A percentile compares a stretch with the other conserved stretches of the same genome.
phyloP scores from a whole-genome alignment of 768 basidiomycete genomes.

The Solioccasus polychromus region DNA sequence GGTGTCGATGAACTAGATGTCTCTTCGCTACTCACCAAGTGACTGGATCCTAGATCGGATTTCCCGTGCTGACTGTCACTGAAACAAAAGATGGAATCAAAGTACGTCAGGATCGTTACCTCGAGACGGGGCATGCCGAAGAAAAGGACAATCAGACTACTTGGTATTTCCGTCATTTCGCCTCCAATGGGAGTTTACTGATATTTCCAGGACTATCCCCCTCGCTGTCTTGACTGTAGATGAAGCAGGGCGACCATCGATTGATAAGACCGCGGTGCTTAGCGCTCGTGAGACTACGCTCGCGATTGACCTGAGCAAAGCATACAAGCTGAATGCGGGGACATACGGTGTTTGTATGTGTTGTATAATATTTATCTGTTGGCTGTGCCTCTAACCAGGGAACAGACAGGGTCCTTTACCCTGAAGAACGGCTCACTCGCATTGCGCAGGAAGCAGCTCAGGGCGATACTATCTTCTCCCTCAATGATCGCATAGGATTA shows the following conservation, averaged over 20 bases:
- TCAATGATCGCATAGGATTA: conserved; percentile 88
- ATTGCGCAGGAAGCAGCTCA: conserved; percentile 82
- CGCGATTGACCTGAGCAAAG: conserved; percentile 66
- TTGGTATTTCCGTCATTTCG: conserved; percentile 50
- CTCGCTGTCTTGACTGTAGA: conserved; percentile 68
- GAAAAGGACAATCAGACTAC: conserved; percentile 84
- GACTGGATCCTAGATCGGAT: conserved; percentile 55
- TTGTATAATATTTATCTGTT: too few relatives aligned
- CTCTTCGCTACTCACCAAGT: background rate
- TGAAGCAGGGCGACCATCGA: conserved; percentile 48
- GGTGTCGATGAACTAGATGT: background rate
- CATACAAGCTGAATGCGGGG: conserved; percentile 89
- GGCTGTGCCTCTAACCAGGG: background rate
- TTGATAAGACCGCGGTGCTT: conserved; percentile 66
- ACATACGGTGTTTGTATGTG: conserved; percentile 84
- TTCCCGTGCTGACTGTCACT: conserved; percentile 84
- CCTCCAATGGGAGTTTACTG: background rate
- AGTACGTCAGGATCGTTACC: conserved; percentile 88
- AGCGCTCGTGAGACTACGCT: conserved; percentile 65
- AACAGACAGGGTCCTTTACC: conserved; percentile 82
- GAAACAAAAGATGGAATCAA: conserved; percentile 70
- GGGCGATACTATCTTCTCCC: conserved; percentile 58
- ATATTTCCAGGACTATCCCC: conserved; percentile 66
- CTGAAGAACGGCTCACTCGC: conserved; percentile 69
- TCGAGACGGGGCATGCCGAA: conserved; percentile 77